These are phyloP conservation scores for Lasiodiplodia sp. DNA, from an alignment of 2,329 filamentous ascomycete species.

Conservation along the genomic window DNA sequence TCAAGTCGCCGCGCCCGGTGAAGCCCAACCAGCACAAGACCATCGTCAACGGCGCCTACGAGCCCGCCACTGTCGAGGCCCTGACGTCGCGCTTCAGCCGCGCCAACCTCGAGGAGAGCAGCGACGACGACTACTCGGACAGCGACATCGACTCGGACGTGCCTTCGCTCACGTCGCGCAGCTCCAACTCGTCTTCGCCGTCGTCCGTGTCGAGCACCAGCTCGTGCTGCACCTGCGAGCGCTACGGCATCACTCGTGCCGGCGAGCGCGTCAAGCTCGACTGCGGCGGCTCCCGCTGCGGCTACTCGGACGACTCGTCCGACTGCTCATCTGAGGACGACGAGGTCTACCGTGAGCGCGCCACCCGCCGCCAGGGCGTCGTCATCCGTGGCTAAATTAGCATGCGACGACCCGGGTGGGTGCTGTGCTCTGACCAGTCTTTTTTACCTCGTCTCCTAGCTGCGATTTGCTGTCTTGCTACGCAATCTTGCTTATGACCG, in stretches of 20 bases:
- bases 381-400: slow-evolving; percentile 47
- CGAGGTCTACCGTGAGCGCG: slow-evolving; percentile 63
- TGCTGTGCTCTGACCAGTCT: neutral
- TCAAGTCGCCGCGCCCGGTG: slow-evolving; percentile 88
- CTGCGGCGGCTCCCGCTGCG: slow-evolving; percentile 88
- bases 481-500: slow-evolving; percentile 8
- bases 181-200: slow-evolving; percentile 70
- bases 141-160: slow-evolving; percentile 71
- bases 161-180: slow-evolving; percentile 71
- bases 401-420: slow-evolving; percentile 4
- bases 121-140: slow-evolving; percentile 66
- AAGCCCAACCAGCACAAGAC: slow-evolving; percentile 86
- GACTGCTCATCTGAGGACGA: slow-evolving; percentile 77
- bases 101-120: slow-evolving; percentile 63
- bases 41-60: slow-evolving; percentile 84
- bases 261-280: slow-evolving; percentile 95
- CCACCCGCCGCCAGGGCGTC: slow-evolving; percentile 56
- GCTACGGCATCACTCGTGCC: slow-evolving; percentile 93
- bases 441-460: slow-evolving; percentile 11
- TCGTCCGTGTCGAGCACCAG: slow-evolving; percentile 65
- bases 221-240: slow-evolving; percentile 85
- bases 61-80: slow-evolving; percentile 77
- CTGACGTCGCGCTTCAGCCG: slow-evolving; percentile 77
- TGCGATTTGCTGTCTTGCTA: slow-evolving; percentile 20
- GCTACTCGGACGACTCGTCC: slow-evolving; percentile 75